Conservation (phyloP, 345 rosid species). For the Fremontodendron californicum region DNA sequence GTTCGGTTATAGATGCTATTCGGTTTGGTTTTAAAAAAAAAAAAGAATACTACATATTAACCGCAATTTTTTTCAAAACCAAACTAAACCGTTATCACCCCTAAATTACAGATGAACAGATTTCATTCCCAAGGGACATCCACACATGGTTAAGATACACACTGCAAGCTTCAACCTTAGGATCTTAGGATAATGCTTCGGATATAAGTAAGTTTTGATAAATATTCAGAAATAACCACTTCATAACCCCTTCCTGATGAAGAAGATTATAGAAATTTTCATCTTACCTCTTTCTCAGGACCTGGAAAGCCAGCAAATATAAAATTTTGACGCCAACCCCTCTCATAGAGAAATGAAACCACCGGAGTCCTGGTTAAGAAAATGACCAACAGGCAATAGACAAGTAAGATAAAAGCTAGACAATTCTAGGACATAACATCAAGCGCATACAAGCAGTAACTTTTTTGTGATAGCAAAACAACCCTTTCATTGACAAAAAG, state of each 20-base stretch:
- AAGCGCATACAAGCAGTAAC: not conserved
- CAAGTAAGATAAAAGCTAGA: not conserved
- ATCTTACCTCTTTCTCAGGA: slow-evolving; percentile 75
- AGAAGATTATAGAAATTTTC: slow-evolving; percentile 6
- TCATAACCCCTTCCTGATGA: not conserved
- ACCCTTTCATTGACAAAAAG: not conserved
- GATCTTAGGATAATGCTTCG: not conserved
- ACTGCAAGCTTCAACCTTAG: not conserved
- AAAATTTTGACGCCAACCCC: slow-evolving; percentile 95
- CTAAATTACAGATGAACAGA: not conserved
- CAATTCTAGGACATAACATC: not conserved
- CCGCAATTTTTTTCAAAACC: too few relatives aligned
- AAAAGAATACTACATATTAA: too few relatives aligned
- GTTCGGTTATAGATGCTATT: too few relatives aligned
- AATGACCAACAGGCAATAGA: not conserved
- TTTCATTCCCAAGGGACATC: not conserved
- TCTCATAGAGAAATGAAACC: slow-evolving; percentile 77
- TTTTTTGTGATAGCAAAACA: not conserved
- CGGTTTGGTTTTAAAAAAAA: too few relatives aligned
- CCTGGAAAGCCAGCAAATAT: slow-evolving; percentile 78
- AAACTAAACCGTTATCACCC: too few relatives aligned
- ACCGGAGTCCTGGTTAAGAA: slow-evolving; percentile 47
- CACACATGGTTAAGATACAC: not conserved
- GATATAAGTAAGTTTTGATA: not conserved
- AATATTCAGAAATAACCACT: not conserved